These are phyloP conservation scores for Carnegiea gigantea DNA, from an alignment of 179 eudicot genomes.

Conservation along the genomic window DNA sequence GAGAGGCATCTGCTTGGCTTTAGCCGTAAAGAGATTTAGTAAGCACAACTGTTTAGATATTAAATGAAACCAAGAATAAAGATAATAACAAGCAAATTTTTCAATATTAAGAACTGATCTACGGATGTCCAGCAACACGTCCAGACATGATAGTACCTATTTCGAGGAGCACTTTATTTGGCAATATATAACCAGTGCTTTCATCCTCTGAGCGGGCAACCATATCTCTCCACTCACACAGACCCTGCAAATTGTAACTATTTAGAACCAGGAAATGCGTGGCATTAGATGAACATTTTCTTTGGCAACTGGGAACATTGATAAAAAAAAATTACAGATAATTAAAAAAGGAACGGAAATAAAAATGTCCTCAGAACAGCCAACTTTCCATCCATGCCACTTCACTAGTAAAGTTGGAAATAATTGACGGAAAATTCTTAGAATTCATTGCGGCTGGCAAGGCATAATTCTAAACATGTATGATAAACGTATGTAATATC, in stretches of 20 bases:
- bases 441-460: background rate
- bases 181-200: conserved; percentile 96
- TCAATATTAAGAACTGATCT: background rate
- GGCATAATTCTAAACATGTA: background rate
- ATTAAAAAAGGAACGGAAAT: background rate
- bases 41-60: conserved; percentile 16
- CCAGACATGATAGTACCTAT: conserved; percentile 53
- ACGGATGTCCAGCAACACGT: background rate
- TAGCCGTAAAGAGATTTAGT: conserved; percentile 23
- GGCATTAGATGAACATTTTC: background rate
- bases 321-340: no score
- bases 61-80: background rate
- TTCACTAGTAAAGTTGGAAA: background rate
- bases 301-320: background rate
- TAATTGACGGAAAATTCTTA: background rate
- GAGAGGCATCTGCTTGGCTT: conserved; percentile 97
- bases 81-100: background rate
- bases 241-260: conserved; percentile 53
- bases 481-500: background rate
- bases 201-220: conserved; percentile 98
- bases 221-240: conserved; percentile 89
- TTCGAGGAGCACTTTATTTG: conserved; percentile 83
- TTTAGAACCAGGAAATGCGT: background rate
- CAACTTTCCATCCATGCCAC: background rate
- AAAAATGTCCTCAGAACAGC: background rate